Conservation (phyloP, 1,139 yeast genomes). For the Sugiyamaella xylanicola region DNA sequence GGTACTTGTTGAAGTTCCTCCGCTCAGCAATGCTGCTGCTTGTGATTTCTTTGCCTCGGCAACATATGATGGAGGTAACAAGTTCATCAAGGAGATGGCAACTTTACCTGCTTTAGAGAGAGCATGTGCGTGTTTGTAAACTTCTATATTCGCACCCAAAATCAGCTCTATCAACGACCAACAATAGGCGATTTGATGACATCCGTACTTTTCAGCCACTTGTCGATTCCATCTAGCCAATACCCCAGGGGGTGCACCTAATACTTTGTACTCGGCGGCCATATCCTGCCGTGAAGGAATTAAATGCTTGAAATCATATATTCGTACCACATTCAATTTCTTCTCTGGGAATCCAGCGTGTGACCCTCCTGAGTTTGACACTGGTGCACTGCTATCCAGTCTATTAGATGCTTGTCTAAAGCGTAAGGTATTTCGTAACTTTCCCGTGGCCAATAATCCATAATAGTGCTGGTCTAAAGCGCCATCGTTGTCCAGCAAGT, state of each 20-base stretch:
- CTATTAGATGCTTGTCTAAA: constrained; percentile 11
- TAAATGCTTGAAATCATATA: constrained; percentile 66
- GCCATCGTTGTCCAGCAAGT: constrained; percentile 31
- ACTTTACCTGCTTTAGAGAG: neutral
- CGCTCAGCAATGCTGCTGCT: neutral
- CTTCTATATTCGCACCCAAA: constrained; percentile 8
- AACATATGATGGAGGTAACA: constrained; percentile 3
- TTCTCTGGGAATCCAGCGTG: constrained; percentile 14
- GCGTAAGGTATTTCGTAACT: constrained; percentile 18
- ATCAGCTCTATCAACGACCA: constrained; percentile 60
- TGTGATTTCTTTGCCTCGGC: neutral
- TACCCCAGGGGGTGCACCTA: constrained; percentile 66
- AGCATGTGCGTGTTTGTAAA: neutral
- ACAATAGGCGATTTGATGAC: constrained; percentile 65
- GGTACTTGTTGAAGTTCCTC: neutral
- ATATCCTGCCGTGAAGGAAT: constrained; percentile 77
- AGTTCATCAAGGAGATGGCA: neutral
- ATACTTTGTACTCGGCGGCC: constrained; percentile 72
- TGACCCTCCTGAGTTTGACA: constrained; percentile 27
- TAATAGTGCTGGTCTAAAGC: constrained; percentile 27
- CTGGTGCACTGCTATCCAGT: constrained; percentile 19
- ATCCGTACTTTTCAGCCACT: constrained; percentile 70
- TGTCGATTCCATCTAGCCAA: constrained; percentile 69
- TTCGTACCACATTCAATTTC: constrained; percentile 51
- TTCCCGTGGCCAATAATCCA: constrained; percentile 13